Percentiles rank a stretch among this genome's conserved stretches.
These are phyloP conservation scores for Juglanconis oblonga DNA, from an alignment of 2,329 filamentous ascomycete species.

Conservation along the genomic window DNA sequence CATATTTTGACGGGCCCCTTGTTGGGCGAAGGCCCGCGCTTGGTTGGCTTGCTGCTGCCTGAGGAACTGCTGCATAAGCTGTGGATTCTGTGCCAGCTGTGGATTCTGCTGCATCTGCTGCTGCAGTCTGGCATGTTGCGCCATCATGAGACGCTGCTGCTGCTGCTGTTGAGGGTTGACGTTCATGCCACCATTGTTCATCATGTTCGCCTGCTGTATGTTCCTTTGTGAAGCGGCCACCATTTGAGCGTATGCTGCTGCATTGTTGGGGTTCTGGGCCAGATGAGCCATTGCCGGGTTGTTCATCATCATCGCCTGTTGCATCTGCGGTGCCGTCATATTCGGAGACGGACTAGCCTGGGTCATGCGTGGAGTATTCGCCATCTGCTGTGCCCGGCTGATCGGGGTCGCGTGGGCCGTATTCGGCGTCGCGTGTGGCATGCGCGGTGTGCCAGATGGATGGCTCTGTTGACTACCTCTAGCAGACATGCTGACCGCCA, in stretches of 20 bases:
- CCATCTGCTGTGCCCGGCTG: constrained; percentile 42
- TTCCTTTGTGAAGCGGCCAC: constrained; percentile 28
- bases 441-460: constrained; percentile 59
- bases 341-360: constrained; percentile 61
- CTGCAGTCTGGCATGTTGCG: constrained; percentile 21
- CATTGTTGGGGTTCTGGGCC: constrained; percentile 38
- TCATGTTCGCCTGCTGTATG: constrained; percentile 38
- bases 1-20: constrained; percentile 22
- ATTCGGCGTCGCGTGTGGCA: constrained; percentile 60
- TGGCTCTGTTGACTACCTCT: constrained; percentile 67
- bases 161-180: constrained; percentile 36
- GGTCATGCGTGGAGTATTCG: constrained; percentile 58
- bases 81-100: constrained; percentile 17
- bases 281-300: constrained; percentile 39
- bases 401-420: constrained; percentile 60
- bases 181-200: constrained; percentile 38
- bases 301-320: constrained; percentile 49
- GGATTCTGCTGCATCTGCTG: constrained; percentile 30
- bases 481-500: constrained; percentile 61
- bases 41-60: constrained; percentile 11
- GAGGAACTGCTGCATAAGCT: constrained; percentile 35
- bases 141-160: constrained; percentile 33
- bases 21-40: constrained; percentile 17
- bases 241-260: constrained; percentile 33
- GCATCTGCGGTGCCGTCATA: constrained; percentile 58